These are phyloP conservation scores for Parastagonospora avenae DNA, from an alignment of 2,329 filamentous ascomycete genomes.

Conservation along the genomic window DNA sequence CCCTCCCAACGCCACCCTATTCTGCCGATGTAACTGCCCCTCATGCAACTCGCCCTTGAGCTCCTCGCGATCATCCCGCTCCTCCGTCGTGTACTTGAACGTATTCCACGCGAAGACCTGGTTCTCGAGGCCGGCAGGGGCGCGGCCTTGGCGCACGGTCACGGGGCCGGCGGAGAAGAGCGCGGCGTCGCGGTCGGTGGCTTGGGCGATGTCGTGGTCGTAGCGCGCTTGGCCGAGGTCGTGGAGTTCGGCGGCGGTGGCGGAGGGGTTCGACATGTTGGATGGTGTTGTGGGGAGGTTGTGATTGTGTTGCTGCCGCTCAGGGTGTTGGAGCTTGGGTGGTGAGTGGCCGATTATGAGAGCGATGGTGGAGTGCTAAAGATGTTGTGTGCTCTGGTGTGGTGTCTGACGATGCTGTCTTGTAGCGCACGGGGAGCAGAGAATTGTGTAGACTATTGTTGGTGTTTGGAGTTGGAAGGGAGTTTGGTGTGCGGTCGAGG, in stretches of 20 bases:
- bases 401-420: too few species aligned
- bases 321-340: too few species aligned
- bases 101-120: slow-evolving; percentile 38
- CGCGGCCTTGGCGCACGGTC: slow-evolving; percentile 24
- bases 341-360: too few species aligned
- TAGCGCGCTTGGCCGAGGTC: slow-evolving; percentile 38
- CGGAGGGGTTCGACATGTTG: too few species aligned
- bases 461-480: too few species aligned
- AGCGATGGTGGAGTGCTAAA: too few species aligned
- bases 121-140: slow-evolving; percentile 30
- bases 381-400: too few species aligned
- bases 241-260: slow-evolving; percentile 22
- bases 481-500: too few species aligned
- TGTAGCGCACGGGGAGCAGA: too few species aligned
- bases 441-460: too few species aligned
- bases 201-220: slow-evolving; percentile 37
- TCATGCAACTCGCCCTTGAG: slow-evolving; percentile 43
- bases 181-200: slow-evolving; percentile 34
- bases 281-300: too few species aligned
- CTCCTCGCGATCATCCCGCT: slow-evolving; percentile 32
- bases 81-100: slow-evolving; percentile 31
- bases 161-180: slow-evolving; percentile 20
- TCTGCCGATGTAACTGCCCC: slow-evolving; percentile 40
- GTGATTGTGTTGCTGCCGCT: too few species aligned
- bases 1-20: slow-evolving; percentile 26